Evolutionary conservation across 176 grass and related monocot species (phyloP), one percentile per base, ranked within the genome.

Genomic region (Aegilops tauschii): DNA sequence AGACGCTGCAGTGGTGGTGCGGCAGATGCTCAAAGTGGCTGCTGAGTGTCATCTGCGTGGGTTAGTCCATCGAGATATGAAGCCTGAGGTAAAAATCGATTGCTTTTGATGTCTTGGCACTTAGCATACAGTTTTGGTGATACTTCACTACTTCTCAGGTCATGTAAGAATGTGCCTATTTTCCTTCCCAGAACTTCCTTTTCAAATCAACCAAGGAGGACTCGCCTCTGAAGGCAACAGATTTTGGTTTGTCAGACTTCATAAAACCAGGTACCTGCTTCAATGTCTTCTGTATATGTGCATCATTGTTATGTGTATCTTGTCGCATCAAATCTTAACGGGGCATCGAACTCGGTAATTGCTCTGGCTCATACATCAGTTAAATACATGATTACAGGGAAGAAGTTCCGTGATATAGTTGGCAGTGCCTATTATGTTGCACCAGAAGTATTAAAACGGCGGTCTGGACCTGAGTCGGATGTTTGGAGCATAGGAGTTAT

Each of bases 401-500:
- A 88, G 61, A 99, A 93, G 87, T 99, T 99, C 49, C 87, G 86
- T 62, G 97, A 94, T 88, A 96, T 96, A 80, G 97, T 99, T 90
- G 97, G 97, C 54, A 99, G 97, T 91, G 97, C 94, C 25, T 96
- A 99, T 90, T 99, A 99, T 91, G 97, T 99, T 45, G 97, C 97
- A 54, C 97, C 97, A 40, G 97, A 99, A 90, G 97, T 99, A 56
- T 76, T 99, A 82, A 99, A 96, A 82, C 89, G 97, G 0, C 80
- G 88, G 23, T 99, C 97, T 30, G 97, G 97, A 13, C 97, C 97
- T 52, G 94, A 96, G 72, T 99, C 97, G 17, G 97, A 99, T 79
- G 97, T 99, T 82, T 99, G 97, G 97, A 99, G 97, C 83, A 99
- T 99, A 93, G 97, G 97, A 66, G 97, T 99, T 27, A 99, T 99